phyloP scores from a whole-genome alignment of 495 filamentous ascomycete genomes.

The Staphylotrichum longicolle region DNA sequence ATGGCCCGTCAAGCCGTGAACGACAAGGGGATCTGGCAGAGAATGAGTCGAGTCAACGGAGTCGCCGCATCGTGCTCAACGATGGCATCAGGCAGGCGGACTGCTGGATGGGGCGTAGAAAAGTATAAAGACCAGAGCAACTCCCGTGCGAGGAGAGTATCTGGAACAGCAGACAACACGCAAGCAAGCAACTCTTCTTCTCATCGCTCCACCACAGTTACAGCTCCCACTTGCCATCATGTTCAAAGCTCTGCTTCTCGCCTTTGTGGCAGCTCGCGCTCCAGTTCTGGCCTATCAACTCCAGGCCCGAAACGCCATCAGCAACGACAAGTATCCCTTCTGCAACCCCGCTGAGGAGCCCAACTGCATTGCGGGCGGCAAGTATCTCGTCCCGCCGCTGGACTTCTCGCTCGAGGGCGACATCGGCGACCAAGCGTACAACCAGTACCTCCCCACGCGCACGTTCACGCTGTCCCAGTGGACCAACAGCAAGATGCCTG shows the following conservation, averaged over 20 bases:
- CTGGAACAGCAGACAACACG: no score
- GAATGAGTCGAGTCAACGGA: no score
- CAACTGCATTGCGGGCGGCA: slow-evolving; percentile 21
- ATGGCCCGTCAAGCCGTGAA: no score
- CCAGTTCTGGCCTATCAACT: slow-evolving; percentile 11
- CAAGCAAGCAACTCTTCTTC: no score
- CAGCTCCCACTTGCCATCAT: no score
- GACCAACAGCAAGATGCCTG: slow-evolving; percentile 21
- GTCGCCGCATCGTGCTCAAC: no score
- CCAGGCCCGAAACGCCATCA: slow-evolving; percentile 9
- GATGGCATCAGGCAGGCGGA: no score
- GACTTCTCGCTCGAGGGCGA: slow-evolving; percentile 15
- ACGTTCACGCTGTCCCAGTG: slow-evolving; percentile 18
- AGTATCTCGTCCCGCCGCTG: slow-evolving; percentile 19
- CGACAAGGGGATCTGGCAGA: no score
- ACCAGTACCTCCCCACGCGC: slow-evolving; percentile 15
- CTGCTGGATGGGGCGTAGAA: no score
- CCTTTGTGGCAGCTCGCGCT: slow-evolving; percentile 1
- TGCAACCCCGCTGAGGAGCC: slow-evolving; percentile 10
- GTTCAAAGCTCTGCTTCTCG: not conserved
- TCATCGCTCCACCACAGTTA: no score
- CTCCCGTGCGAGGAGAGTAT: no score
- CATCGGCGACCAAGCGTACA: slow-evolving; percentile 14
- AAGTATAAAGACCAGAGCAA: no score
- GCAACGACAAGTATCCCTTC: slow-evolving; percentile 21